These are phyloP conservation scores for Fusarium sp. DNA, from an alignment of 2,329 filamentous ascomycete genomes.

Conservation along the genomic window DNA sequence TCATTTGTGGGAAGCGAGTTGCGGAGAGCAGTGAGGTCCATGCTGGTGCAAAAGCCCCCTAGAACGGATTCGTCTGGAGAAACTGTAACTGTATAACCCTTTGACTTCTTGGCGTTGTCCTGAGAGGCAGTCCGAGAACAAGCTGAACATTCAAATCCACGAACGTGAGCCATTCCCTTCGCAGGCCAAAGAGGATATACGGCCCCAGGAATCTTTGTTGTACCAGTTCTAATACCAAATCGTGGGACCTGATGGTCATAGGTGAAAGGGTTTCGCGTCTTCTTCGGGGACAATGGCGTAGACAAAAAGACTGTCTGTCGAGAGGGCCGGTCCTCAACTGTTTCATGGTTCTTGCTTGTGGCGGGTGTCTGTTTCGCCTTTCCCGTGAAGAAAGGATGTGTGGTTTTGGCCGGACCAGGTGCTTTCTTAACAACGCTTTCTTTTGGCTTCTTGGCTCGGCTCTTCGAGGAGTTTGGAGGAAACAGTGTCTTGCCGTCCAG, in stretches of 20 bases:
- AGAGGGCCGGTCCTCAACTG: constrained; percentile 38
- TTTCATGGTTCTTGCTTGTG: constrained; percentile 28
- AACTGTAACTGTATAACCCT: constrained; percentile 59
- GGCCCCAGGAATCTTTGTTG: constrained; percentile 73
- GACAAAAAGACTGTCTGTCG: constrained; percentile 62
- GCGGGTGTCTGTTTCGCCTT: constrained; percentile 48
- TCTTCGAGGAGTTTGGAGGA: constrained; percentile 45
- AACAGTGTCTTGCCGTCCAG: constrained; percentile 53
- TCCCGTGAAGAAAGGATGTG: constrained; percentile 58
- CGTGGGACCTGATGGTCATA: constrained; percentile 51
- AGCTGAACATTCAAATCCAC: constrained; percentile 53
- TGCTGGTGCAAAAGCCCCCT: constrained; percentile 36
- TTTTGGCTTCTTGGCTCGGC: constrained; percentile 40
- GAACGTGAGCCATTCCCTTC: constrained; percentile 72
- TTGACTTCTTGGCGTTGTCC: constrained; percentile 58
- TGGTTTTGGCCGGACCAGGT: constrained; percentile 42
- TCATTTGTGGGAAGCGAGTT: constrained; percentile 46
- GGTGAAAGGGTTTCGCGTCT: constrained; percentile 47
- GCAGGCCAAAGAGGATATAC: constrained; percentile 79
- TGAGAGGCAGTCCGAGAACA: not conserved
- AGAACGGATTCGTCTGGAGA: constrained; percentile 58
- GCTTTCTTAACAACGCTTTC: constrained; percentile 39
- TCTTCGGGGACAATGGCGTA: constrained; percentile 65
- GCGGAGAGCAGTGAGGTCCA: constrained; percentile 46
- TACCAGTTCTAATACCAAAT: constrained; percentile 58